Conservation (phyloP, 2,329 filamentous ascomycete genomes). For the Aulographum hederae region DNA sequence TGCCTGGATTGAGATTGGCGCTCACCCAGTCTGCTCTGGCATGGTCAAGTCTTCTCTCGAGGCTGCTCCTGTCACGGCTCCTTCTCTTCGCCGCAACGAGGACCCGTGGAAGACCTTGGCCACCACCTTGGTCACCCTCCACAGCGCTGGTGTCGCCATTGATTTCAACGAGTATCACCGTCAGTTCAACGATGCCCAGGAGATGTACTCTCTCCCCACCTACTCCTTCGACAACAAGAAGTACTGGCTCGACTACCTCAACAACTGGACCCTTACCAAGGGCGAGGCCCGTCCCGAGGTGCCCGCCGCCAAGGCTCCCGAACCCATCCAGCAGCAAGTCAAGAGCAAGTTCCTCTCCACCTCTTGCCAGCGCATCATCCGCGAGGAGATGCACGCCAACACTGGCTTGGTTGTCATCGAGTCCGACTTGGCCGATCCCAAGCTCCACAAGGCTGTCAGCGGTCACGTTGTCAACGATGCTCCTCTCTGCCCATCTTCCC, state of each 20-base stretch:
- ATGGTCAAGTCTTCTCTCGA: conserved; percentile 50
- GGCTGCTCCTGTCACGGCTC: conserved; percentile 32
- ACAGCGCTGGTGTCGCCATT: conserved; percentile 42
- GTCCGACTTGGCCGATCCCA: conserved; percentile 45
- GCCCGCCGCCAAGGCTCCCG: conserved; percentile 16
- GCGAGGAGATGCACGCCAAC: conserved; percentile 43
- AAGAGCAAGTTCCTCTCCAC: conserved; percentile 42
- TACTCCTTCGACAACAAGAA: conserved; percentile 55
- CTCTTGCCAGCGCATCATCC: conserved; percentile 44
- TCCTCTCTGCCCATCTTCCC: conserved; percentile 44
- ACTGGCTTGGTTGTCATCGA: conserved; percentile 42
- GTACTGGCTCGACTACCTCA: conserved; percentile 54
- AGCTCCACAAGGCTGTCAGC: conserved; percentile 41
- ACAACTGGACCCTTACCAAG: conserved; percentile 57
- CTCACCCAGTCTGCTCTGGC: conserved; percentile 48
- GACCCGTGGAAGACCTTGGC: conserved; percentile 46
- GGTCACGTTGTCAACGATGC: conserved; percentile 53
- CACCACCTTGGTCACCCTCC: conserved; percentile 38
- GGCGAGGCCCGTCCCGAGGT: conserved; percentile 32
- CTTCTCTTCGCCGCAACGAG: conserved; percentile 45
- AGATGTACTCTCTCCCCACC: conserved; percentile 44
- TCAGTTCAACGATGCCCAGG: conserved; percentile 37
- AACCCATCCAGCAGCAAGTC: conserved; percentile 21
- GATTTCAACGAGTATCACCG: conserved; percentile 55
- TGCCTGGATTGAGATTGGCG: conserved; percentile 57